Percentiles rank a stretch among this genome's conserved stretches.
These are phyloP conservation scores for Phaeotremella fagi DNA, from an alignment of 768 basidiomycete species.

Conservation along the genomic window DNA sequence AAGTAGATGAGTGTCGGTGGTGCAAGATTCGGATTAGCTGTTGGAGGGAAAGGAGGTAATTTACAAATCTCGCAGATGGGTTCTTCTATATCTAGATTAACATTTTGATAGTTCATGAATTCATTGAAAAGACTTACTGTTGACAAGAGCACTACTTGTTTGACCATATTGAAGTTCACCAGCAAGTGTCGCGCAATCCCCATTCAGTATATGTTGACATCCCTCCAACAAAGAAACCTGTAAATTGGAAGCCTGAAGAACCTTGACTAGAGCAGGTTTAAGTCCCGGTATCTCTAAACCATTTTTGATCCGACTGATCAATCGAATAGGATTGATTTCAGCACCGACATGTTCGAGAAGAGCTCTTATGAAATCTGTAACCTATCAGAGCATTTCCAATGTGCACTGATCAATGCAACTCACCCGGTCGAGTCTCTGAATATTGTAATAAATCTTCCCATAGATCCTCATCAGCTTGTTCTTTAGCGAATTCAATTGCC, in stretches of 20 bases:
- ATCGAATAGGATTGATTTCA: constrained; percentile 88
- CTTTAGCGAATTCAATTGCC: constrained; percentile 98
- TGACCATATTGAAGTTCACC: constrained; percentile 67
- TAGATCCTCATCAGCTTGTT: constrained; percentile 91
- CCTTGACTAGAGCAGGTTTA: constrained; percentile 91
- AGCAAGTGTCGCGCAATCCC: constrained; percentile 72
- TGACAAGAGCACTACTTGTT: constrained; percentile 70
- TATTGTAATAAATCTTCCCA: constrained; percentile 96
- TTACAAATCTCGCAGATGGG: constrained; percentile 65
- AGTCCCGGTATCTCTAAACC: constrained; percentile 94
- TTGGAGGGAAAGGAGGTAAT: constrained; percentile 56
- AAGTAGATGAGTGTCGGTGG: constrained; percentile 70
- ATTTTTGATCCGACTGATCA: constrained; percentile 91
- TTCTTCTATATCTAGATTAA: constrained; percentile 59
- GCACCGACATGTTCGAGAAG: constrained; percentile 92
- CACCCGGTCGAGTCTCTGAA: constrained; percentile 87
- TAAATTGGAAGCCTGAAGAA: constrained; percentile 90
- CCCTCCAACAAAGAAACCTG: constrained; percentile 87
- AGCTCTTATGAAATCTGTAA: constrained; percentile 82
- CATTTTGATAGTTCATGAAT: not conserved
- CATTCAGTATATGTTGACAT: constrained; percentile 77
- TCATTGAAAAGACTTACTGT: constrained; percentile 54
- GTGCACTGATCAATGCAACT: constrained; percentile 23
- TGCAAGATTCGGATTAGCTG: constrained; percentile 34
- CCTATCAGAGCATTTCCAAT: not conserved